A percentile compares a stretch with the other conserved stretches of the same genome.
Conservation (phyloP, 2,329 filamentous ascomycete species). For the Aspergillus sergii region DNA sequence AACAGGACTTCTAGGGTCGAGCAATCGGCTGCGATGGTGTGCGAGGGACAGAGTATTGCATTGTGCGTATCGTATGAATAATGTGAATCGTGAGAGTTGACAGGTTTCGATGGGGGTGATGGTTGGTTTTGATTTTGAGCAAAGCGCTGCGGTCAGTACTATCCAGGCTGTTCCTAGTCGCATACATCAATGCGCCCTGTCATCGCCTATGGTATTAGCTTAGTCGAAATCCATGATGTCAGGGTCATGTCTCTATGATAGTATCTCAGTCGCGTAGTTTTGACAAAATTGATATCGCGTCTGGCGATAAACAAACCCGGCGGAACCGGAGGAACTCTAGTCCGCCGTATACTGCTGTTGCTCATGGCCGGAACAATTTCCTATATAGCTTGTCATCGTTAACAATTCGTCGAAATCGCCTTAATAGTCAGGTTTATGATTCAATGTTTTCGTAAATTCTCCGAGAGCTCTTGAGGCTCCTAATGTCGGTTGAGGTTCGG, state of each 20-base stretch:
- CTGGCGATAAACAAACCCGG: not conserved
- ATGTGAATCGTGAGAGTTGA: not conserved
- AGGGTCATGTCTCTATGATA: not conserved
- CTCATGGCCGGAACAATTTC: not conserved
- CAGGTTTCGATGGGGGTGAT: not conserved
- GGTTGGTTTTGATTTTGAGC: not conserved
- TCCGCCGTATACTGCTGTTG: not conserved
- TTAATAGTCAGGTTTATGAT: rapidly evolving
- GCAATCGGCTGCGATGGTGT: too few species aligned
- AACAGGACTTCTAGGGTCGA: too few species aligned
- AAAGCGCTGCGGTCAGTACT: too few species aligned
- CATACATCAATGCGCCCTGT: not conserved
- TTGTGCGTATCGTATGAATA: too few species aligned
- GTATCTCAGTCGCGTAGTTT: not conserved
- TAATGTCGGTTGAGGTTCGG: too few species aligned
- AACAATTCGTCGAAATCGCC: not conserved
- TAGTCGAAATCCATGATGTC: not conserved
- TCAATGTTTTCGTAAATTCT: not conserved
- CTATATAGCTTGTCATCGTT: not conserved
- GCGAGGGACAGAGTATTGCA: too few species aligned
- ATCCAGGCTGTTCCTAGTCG: not conserved
- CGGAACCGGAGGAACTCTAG: not conserved
- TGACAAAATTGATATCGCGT: too few species aligned
- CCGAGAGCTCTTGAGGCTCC: not conserved
- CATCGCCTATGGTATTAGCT: not conserved